Base-by-base conservation (phyloP, 768 basidiomycete genomes). In the Podaxis sp. region DNA sequence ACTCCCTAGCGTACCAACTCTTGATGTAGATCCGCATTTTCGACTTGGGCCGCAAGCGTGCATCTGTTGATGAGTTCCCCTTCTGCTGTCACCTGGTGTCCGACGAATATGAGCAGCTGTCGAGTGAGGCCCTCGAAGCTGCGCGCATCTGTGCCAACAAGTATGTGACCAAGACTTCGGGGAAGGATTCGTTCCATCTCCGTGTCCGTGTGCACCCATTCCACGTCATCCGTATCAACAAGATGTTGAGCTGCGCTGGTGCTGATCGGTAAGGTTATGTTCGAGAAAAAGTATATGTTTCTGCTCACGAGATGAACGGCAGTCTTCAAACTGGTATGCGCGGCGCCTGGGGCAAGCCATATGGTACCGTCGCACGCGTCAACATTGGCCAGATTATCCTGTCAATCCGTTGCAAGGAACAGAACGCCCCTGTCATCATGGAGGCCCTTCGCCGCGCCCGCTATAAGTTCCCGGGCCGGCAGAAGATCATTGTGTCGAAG, bases 121-220 rank as follows among this genome's bases (percentile, higher is more conserved):
- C 93, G 13, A 90, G 87, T 40, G 96, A 99, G 76, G 96, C 96
- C 15, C 89, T 98, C 57, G 96, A 99, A 80, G 96, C 96, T 17
- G 96, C 95, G 58, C 96, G 96, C 78, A 99, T 99, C 66, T 98
- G 96, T 75, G 95, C 95, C 77, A 99, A 99, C 92, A 99, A 99
- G 80, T 98, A 98, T 77, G 90, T 98, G 67, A 96, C 95, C 72
- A 98, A 99, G 87, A 94, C 92, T 3, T 87, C 91, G 33, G 96
- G 97, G 72, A 99, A 99, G 82, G 96, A 99, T 71, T 93, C 96
- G 4, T 99, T 99, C 95, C 96, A 99, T 76, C 76, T 99, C 77
- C 87, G 96, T 69, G 94, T 99, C 70, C 92, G 95, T 65, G 93
- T 93, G 63, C 96, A 99, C 82, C 97, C 96, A 48, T 97, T 90